Base-by-base conservation (phyloP, 345 rosid genomes). In the Eutrema japonicum region DNA sequence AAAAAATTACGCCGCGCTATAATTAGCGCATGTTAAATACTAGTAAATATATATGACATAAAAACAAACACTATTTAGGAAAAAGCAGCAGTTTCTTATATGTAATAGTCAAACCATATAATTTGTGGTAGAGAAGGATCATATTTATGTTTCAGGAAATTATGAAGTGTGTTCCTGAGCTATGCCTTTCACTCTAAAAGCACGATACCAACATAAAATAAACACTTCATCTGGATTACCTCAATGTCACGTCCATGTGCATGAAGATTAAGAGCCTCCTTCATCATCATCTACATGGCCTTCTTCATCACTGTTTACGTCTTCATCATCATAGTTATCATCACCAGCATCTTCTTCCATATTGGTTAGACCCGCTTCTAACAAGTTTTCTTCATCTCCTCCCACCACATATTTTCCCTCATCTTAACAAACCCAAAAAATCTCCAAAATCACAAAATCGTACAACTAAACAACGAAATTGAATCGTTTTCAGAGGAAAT, bases 251-350 rank as follows among this genome's bases (percentile, higher is more conserved):
- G 80, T 22, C 87, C 88, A 81, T 75, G 77, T 36, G 87, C 93
- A 72, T 85, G 86, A 76, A 66, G 87, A 82, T 80, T 68, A 65
- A 87, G 77, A 60, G 97, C 97, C 77, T 88, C 84, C n/a, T n/a
- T n/a, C 71, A 22, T 22, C 26, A 22, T 22, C 69, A 74, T 74
- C 65, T 47, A 69, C 47, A 29, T 60, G 71, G 32, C 70, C 75
- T 64, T 71, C 66, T 22, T 22, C 26, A 22, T 22, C 26, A 22
- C 26, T 22, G 26, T 22, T 22, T 22, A 22, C 26, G 26, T 22
- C 26, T 48, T 70, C 79, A 62, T 72, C 73, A 59, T 49, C 49
- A 70, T 50, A 60, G 63, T 38, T 56, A 63, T 27, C 66, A 77
- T 63, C 63, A 71, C 58, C 58, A 71, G 40, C 63, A 53, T 55